A percentile compares a stretch with the other conserved stretches of the same genome.
Evolutionary conservation across 2,329 filamentous ascomycete genomes (phyloP).

Genomic region (Colletotrichum ledebouriae): DNA sequence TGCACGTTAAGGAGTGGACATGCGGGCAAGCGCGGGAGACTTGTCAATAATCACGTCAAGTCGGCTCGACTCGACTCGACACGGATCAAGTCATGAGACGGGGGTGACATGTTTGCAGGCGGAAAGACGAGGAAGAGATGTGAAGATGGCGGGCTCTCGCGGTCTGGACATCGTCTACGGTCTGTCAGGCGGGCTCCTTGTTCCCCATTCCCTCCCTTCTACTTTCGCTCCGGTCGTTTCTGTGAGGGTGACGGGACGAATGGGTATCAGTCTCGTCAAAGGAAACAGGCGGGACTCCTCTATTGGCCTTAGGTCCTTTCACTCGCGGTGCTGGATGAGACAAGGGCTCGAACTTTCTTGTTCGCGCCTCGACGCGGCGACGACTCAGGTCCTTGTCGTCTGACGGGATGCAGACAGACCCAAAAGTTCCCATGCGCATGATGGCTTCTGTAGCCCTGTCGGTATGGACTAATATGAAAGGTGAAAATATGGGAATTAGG

Average conservation of each 20-base stretch:
- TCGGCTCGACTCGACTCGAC: too few relatives aligned
- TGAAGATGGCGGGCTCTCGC: conserved; percentile 19
- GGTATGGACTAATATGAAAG: conserved; percentile 14
- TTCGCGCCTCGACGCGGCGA: conserved; percentile 22
- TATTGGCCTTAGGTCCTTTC: conserved; percentile 1
- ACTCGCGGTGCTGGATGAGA: conserved; percentile 16
- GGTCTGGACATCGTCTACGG: not conserved
- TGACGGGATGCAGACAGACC: conserved; percentile 11
- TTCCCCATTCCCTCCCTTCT: too few relatives aligned
- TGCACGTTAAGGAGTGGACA: too few relatives aligned
- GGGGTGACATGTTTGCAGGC: not conserved
- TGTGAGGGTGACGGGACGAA: too few relatives aligned
- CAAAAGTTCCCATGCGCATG: not conserved
- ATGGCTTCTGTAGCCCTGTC: conserved; percentile 14
- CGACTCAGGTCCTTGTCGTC: conserved; percentile 35
- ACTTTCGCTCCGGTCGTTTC: too few relatives aligned
- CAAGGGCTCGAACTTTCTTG: conserved; percentile 35
- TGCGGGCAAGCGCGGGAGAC: too few relatives aligned
- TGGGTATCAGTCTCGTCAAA: not conserved
- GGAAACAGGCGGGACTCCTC: not conserved
- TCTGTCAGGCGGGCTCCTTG: too few relatives aligned
- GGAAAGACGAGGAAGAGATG: not conserved
- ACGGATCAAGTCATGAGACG: conserved; percentile 2
- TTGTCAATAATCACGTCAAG: too few relatives aligned
- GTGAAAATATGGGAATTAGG: conserved; percentile 5